Base-by-base conservation (phyloP, 805 yeast species). In the Candida manassasensis region DNA sequence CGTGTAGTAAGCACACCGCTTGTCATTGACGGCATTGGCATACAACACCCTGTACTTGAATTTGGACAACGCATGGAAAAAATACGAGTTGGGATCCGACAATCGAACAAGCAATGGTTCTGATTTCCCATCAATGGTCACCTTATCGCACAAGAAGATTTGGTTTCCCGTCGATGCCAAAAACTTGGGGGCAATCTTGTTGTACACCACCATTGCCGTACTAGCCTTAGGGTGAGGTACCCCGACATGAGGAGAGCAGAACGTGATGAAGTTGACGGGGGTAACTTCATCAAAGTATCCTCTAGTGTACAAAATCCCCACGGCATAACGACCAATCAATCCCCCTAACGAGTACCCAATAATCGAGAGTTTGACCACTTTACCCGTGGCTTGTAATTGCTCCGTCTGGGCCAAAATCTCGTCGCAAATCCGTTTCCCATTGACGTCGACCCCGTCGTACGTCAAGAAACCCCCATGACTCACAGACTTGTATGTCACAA, bases 371-470 rank as follows among this genome's bases (percentile, higher is more conserved):
- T 61, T 62, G 12, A 54, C 48, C 13, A 67, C 69, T 11, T 40
- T 45, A n/a, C 53, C 57, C 10, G 18, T 27, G 4, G 12, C 31
- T 32, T 19, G 30, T 10, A 24, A 18, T 40, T 44, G 43, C 3
- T 35, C 28, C 3, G 57, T 50, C 38, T 55, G 50, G 4, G 36
- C 46, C 15, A 44, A 26, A 32, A 87, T 78, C 56, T 87, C 95
- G 35, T 71, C 71, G 1, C 83, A 78, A 6, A 84, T 81, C 15
- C 94, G 64, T 33, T 77, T 67, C 2, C 95, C 95, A 50, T 93
- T 85, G 18, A 85, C 77, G 45, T 86, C 95, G 15, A 86, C 77
- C 2, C 96, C 96, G 51, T 87, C 96, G 47, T 85, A 81, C 2
- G 95, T 87, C 49, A 75, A 73, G 52, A 77, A 84, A 5, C 89